Conservation (phyloP, 2,329 filamentous ascomycete genomes). For the Colletotrichum tropicicola region DNA sequence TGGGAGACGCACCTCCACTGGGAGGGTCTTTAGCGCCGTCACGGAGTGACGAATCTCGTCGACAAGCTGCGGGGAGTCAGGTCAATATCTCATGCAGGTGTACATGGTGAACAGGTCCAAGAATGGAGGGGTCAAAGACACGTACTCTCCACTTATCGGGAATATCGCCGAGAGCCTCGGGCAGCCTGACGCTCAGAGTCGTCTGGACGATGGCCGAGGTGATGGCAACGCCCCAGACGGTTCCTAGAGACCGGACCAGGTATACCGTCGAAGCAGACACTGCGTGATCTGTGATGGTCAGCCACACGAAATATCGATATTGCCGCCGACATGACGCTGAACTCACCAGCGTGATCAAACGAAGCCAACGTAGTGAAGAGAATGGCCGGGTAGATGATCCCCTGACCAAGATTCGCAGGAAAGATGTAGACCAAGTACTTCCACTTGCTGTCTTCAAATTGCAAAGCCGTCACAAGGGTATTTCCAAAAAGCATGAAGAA, state of each 20-base stretch:
- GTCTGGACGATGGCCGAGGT: conserved; percentile 72
- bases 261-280: conserved; percentile 71
- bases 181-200: conserved; percentile 62
- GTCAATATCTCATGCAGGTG: background rate
- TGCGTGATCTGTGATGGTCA: conserved; percentile 61
- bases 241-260: conserved; percentile 69
- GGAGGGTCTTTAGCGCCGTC: conserved; percentile 61
- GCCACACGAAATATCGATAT: background rate
- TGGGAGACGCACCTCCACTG: conserved; percentile 63
- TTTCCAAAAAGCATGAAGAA: conserved; percentile 64
- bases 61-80: conserved; percentile 58
- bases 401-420: conserved; percentile 67
- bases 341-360: conserved; percentile 67
- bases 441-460: conserved; percentile 58
- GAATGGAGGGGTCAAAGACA: conserved; percentile 2
- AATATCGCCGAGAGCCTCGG: conserved; percentile 61
- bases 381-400: conserved; percentile 65
- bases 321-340: background rate
- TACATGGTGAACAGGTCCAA: background rate
- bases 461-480: conserved; percentile 57
- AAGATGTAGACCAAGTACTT: conserved; percentile 67
- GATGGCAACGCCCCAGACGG: conserved; percentile 71
- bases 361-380: conserved; percentile 70
- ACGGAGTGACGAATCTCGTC: conserved; percentile 70
- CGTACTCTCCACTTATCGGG: conserved; percentile 67